A percentile compares a stretch with the other conserved stretches of the same genome.
Evolutionary conservation across 208 protist genomes (phyloP).

Genomic region (Trypanosoma avium): DNA sequence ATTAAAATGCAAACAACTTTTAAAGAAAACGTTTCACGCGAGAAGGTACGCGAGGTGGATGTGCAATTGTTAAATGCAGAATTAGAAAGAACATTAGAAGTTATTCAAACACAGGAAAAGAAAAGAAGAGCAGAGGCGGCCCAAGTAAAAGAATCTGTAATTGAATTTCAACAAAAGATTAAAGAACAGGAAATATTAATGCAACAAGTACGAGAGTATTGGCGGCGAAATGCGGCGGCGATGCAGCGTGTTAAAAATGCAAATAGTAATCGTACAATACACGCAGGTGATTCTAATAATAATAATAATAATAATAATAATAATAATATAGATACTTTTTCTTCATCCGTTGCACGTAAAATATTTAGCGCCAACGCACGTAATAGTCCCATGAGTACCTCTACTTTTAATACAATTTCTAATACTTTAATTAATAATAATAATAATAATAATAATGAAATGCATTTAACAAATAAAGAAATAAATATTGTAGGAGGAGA

Average conservation of each 20-base stretch:
- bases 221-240: slow-evolving; percentile 47
- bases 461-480: no score
- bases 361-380: no score
- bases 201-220: slow-evolving; percentile 48
- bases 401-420: no score
- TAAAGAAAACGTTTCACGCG: not conserved
- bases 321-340: not conserved
- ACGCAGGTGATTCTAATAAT: no score
- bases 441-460: no score
- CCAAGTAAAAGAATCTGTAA: slow-evolving; percentile 18
- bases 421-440: no score
- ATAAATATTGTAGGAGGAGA: not conserved
- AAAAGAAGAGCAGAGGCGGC: slow-evolving; percentile 30
- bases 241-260: slow-evolving; percentile 24
- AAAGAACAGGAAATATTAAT: slow-evolving; percentile 18
- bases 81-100: slow-evolving; percentile 19
- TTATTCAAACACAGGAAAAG: slow-evolving; percentile 16
- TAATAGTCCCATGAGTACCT: slow-evolving; percentile 16
- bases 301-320: no score
- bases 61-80: slow-evolving; percentile 28
- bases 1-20: not conserved
- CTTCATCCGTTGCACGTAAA: not conserved
- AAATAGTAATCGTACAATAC: not conserved
- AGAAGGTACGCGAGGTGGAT: slow-evolving; percentile 18
- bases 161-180: slow-evolving; percentile 15